Base-by-base conservation (phyloP, 805 yeast genomes). In the Starmerella scarabaei region DNA sequence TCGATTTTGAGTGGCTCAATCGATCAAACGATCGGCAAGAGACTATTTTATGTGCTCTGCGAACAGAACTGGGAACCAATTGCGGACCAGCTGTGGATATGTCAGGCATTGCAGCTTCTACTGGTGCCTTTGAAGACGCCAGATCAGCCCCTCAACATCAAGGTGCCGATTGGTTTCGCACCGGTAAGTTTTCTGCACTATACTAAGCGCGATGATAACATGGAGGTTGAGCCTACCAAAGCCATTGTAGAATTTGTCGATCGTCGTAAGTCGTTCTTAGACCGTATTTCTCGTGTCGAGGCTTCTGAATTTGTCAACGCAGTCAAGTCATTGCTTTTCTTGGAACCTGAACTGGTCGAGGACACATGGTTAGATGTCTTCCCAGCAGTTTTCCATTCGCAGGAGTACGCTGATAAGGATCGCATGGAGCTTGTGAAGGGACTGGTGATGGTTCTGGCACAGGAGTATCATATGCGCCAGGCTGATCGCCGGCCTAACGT, bases 41-140 rank as follows among this genome's bases (percentile, higher is more conserved):
- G 98, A 42, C 64, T 91, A 27, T 75, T 78, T 48, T 93, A 93
- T 51, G 78, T 88, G 7, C 71, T 93, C n/a, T 66, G 88, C 29
- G 97, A 91, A 53, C 99, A 91, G 57, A 88, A 84, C 53, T 91
- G 99, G 99, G 99, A 91, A 56, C 80, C 73, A 49, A 64, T 91
- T 29, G 86, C 93, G 0, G 98, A 91, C 49, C 81, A 80, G 52
- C 81, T 85, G 31, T 91, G 98, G 98, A 62, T 88, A 45, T 84
- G 84, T 56, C 97, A 88, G 58, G 97, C 94, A 0, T 65, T 83
- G 16, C 95, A 86, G 55, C 61, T 93, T 21, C 61, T 91, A 5
- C 83, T 79, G 53, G 94, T 91, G 0, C 69, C 94, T 0, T 75
- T 82, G 49, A 78, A 77, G 42, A 59, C 58, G 30, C 21, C 19